Base-by-base conservation (phyloP, 768 basidiomycete genomes). In the Trametes maxima region DNA sequence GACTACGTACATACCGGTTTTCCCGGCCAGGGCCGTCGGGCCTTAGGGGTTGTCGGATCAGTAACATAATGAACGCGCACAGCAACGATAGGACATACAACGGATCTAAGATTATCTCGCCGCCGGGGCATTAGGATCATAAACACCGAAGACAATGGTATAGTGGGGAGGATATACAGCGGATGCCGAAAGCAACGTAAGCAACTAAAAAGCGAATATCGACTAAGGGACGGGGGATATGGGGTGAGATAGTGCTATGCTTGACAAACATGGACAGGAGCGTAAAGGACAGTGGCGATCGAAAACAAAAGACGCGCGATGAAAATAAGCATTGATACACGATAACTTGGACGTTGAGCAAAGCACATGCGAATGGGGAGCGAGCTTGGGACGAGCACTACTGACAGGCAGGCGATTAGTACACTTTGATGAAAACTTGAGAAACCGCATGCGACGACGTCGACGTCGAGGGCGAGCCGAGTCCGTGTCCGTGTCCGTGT, bases 141-240 rank as follows among this genome's bases (percentile, higher is more conserved):
- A 28, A 28, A 17, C 24, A 24, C 25, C 25, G 43, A 54, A 19
- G 21, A 47, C 22, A 28, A n/a, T 40, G 17, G 39, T 14, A 40
- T 14, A 40, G 3, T 14, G 24, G 17, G 16, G 12, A 5, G 25
- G 16, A 39, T 35, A 39, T 54, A 46, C 46, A 60, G 36, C 36
- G 35, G 4, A 48, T 21, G 19, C 0, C 11, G 44, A 3, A 14
- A 14, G 14, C 22, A 39, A 19, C 36, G 22, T 54, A 46, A 21
- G 36, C 53, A 60, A 55, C 54, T 53, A 47, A 54, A 60, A 24
- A 46, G 50, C 44, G 47, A 24, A 14, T 60, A 60, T 24, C 16
- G 13, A 36, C 36, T 54, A 35, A 28, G 35, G 49, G 22, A 35
- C 22, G 45, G 22, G 35, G 14, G 12, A 60, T 22, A 60, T 60